Percentiles rank a stretch among this genome's conserved stretches.
Conservation (phyloP, 257 asterid species). For the Coffea eugenioides region DNA sequence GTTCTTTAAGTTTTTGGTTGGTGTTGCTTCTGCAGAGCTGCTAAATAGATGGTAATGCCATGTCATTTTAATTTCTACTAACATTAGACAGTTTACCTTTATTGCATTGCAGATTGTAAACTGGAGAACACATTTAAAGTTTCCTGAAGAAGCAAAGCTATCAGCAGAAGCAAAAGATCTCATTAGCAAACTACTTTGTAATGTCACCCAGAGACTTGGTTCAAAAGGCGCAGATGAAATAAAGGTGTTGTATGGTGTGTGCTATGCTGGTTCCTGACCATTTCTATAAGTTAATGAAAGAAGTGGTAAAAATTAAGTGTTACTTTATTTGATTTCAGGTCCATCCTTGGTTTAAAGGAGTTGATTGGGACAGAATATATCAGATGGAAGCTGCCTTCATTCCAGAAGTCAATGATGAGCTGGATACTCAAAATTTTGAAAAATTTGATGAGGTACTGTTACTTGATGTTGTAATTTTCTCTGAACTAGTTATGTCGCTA, state of each 20-base stretch:
- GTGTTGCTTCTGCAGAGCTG: neutral
- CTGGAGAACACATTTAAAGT: constrained; percentile 85
- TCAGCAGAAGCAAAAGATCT: constrained; percentile 90
- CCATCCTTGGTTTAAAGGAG: constrained; percentile 88
- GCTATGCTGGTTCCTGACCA: constrained; percentile 35
- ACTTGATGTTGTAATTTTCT: too few species aligned
- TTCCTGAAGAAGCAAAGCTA: constrained; percentile 91
- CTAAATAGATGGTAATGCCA: neutral
- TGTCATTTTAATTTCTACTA: neutral
- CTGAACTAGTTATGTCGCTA: constrained; percentile 13
- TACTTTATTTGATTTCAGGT: constrained; percentile 48
- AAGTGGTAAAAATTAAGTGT: constrained; percentile 11
- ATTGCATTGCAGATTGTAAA: constrained; percentile 62
- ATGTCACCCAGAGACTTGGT: constrained; percentile 93
- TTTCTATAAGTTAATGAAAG: constrained; percentile 8
- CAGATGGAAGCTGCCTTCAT: constrained; percentile 92
- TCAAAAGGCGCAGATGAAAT: constrained; percentile 87
- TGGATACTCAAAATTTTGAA: constrained; percentile 97
- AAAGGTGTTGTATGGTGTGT: constrained; percentile 70
- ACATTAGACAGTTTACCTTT: constrained; percentile 10
- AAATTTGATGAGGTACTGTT: constrained; percentile 83
- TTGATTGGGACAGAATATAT: constrained; percentile 80
- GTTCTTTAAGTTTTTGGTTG: neutral
- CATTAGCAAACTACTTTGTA: constrained; percentile 83
- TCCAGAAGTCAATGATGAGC: constrained; percentile 90